Base-by-base conservation (phyloP, 23 red algal species). In the Gracilaria domingensis region DNA sequence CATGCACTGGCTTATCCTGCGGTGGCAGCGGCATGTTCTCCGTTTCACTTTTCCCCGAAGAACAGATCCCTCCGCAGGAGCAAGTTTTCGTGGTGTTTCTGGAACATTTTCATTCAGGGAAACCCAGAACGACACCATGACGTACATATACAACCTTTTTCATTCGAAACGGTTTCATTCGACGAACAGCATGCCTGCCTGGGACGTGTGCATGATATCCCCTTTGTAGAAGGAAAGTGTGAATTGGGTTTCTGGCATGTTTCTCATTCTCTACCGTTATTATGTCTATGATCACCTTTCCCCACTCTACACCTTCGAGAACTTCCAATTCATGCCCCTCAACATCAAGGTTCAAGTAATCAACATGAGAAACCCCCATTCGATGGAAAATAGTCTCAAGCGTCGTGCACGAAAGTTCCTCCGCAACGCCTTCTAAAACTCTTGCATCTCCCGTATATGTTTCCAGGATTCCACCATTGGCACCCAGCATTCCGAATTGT, bases 281-380 rank as follows among this genome's bases (percentile, higher is more conserved):
- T 23, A 94, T 71, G 23, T 94, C 85, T 28, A 94, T 81, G 18
- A 33, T 80, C 30, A 81, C 56, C 26, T 87, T 33, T 50, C 85
- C 78, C 91, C 91, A 94, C 28, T 94, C 83, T 17, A 94, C 39
- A 29, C 91, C 75, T 29, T 69, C 25, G 35, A 94, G 66, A 24
- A 94, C 82, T 0, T 86, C 25, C 47, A 86, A 25, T 81, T 94
- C 91, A 81, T 88, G 83, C 6, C 91, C 91, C 28, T 94, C 81
- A 2, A 94, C 80, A 50, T 94, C 91, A 48, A 94, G 58, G 33
- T 59, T 87, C 13, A 94, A 42, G 57, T 94, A 94, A 81, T 94
- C 91, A 56, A 88, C 77, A 30, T 56, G 38, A 35, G 55, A 59
- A 65, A 92, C 80, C 1, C 72, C 50, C 49, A 77, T 40, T n/a